Base-by-base conservation (phyloP, 352 stramenopile genomes). In the Blastocystis sp. region DNA sequence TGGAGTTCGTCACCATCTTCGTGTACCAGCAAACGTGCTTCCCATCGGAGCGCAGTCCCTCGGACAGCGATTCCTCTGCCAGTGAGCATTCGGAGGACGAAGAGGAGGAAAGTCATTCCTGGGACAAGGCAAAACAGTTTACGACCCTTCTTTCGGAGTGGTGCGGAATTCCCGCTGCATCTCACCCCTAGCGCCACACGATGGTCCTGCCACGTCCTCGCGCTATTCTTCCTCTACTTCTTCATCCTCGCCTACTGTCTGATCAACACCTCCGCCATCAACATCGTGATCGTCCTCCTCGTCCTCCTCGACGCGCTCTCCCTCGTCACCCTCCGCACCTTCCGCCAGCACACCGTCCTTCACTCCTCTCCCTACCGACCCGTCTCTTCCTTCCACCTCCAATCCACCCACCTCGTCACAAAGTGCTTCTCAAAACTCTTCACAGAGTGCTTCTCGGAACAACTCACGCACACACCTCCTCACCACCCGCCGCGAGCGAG, bases 161-260 rank as follows among this genome's bases (percentile, higher is more conserved):
- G 48, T 56, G 48, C 5, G 48, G 5, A 56, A 56, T 56, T 14
- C 5, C 5, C 48, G 48, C 48, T 17, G 5, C 48, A 56, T 56
- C 48, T 56, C 5, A 56, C 48, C 5, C 7, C 2, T 84, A 84
- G 74, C 56, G 59, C 69, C 45, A 38, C 52, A 1, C n/a, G 40
- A 28, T 28, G 65, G 21, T 70, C 52, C 2, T 53, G 74, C 38
- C 43, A 21, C 10, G 21, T 84, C 53, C 28, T 66, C n/a, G 56
- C 52, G 56, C 74, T 69, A 41, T 52, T 84, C 0, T 23, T 66
- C 9, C 69, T 84, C 38, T 84, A 84, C 28, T 69, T 84, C 40
- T 21, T 70, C 9, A 28, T 84, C 41, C 3, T 84, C 28, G 60
- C 23, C 19, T 84, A 84, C n/a, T 41, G 38, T n/a, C 23, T 64